Evolutionary conservation across 352 stramenopile species (phyloP).

Genomic region (Achlya hypogyna): DNA sequence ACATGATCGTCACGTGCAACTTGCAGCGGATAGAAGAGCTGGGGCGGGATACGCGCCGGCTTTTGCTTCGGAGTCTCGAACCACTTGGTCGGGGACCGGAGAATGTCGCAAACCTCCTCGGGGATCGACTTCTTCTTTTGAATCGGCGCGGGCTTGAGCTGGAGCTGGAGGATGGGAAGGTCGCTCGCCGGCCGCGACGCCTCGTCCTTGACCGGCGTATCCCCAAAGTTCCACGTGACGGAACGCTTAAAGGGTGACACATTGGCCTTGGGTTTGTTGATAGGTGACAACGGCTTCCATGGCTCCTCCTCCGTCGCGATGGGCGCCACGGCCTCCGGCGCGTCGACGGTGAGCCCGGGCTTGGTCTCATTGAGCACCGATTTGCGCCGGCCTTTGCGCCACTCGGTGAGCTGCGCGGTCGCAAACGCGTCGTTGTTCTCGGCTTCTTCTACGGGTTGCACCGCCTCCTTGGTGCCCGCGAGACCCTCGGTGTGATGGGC

Average conservation of each 20-base stretch:
- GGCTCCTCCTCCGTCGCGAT: slow-evolving; percentile 21
- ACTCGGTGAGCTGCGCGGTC: slow-evolving; percentile 49
- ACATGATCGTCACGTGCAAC: slow-evolving; percentile 31
- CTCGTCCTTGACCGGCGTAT: slow-evolving; percentile 37
- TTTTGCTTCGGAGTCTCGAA: slow-evolving; percentile 27
- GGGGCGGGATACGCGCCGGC: slow-evolving; percentile 30
- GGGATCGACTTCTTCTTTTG: slow-evolving; percentile 50
- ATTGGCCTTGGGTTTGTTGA: neutral
- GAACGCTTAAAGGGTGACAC: slow-evolving; percentile 37
- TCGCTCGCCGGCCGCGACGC: neutral
- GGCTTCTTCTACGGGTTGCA: slow-evolving; percentile 26
- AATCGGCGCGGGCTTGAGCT: slow-evolving; percentile 12
- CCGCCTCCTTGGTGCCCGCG: slow-evolving; percentile 34
- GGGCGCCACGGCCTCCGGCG: slow-evolving; percentile 18
- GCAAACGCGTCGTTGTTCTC: slow-evolving; percentile 33
- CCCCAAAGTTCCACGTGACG: slow-evolving; percentile 42
- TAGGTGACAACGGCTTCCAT: slow-evolving; percentile 35
- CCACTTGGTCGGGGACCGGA: slow-evolving; percentile 57
- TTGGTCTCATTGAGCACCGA: slow-evolving; percentile 34
- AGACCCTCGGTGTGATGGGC: slow-evolving; percentile 58
- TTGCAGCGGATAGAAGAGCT: slow-evolving; percentile 43
- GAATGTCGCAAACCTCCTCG: slow-evolving; percentile 54
- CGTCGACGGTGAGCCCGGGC: slow-evolving; percentile 22
- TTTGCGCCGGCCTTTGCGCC: slow-evolving; percentile 51
- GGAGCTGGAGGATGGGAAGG: slow-evolving; percentile 17